These are phyloP conservation scores for Psilocybe tampanensis DNA, from an alignment of 768 basidiomycete species.

Conservation along the genomic window DNA sequence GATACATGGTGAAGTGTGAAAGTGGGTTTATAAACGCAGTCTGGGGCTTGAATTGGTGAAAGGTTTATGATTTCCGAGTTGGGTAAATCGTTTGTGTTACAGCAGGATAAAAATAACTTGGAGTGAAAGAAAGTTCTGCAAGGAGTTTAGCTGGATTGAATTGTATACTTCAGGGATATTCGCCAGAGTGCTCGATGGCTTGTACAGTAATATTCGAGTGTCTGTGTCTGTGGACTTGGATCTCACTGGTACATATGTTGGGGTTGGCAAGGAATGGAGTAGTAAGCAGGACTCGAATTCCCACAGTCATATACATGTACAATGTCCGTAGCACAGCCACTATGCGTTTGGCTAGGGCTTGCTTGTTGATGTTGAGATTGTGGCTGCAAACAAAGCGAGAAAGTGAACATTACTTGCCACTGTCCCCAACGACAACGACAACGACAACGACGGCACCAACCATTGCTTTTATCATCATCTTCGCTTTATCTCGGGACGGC, in stretches of 20 bases:
- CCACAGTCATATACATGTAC: too few species aligned
- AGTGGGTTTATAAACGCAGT: constrained; percentile 7
- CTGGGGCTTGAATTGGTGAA: constrained; percentile 34
- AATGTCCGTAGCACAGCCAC: neutral
- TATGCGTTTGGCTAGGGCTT: constrained; percentile 23
- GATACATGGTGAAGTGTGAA: neutral
- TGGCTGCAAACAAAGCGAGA: constrained; percentile 39
- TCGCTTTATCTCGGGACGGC: neutral
- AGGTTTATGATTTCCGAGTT: constrained; percentile 48
- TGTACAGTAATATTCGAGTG: too few species aligned
- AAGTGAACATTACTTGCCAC: constrained; percentile 32
- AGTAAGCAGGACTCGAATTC: too few species aligned
- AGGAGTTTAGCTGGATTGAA: too few species aligned
- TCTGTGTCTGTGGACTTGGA: too few species aligned
- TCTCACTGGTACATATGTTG: too few species aligned
- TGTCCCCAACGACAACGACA: constrained; percentile 33
- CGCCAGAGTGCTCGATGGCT: too few species aligned
- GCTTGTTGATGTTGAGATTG: constrained; percentile 33
- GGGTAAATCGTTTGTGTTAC: constrained; percentile 44
- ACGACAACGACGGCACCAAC: constrained; percentile 25
- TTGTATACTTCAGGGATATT: too few species aligned
- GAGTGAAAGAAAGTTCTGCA: too few species aligned
- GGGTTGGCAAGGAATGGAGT: too few species aligned
- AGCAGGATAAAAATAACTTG: too few species aligned
- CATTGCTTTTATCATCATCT: constrained; percentile 4